phyloP scores from a whole-genome alignment of 768 basidiomycete genomes.

The Kwoniella europaea region DNA sequence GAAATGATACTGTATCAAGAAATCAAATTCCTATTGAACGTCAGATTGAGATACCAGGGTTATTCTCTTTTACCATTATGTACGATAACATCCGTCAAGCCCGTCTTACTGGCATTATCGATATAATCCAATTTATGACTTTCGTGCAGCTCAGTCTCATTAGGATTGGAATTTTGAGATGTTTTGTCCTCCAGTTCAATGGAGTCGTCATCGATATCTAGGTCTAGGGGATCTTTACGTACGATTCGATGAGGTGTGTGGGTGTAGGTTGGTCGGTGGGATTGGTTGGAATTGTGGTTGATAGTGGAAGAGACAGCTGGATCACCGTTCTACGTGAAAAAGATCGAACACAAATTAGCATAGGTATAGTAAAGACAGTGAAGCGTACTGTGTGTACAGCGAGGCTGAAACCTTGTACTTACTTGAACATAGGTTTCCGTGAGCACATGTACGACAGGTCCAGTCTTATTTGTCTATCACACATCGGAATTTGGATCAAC shows the following conservation, averaged over 20 bases:
- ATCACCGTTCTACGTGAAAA: background rate
- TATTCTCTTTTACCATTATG: too few relatives aligned
- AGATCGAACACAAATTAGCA: too few relatives aligned
- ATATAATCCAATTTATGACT: constrained; percentile 11
- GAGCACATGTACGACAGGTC: constrained; percentile 10
- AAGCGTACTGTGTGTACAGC: background rate
- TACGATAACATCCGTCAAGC: background rate
- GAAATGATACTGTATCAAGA: too few relatives aligned
- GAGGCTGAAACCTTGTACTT: background rate
- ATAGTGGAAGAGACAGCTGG: background rate
- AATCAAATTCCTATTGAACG: too few relatives aligned
- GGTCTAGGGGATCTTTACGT: constrained; percentile 12
- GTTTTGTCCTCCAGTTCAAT: constrained; percentile 2
- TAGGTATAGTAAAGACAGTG: too few relatives aligned
- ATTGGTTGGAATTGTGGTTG: background rate
- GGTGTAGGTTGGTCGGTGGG: background rate
- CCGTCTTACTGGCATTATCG: constrained; percentile 11
- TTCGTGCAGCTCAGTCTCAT: background rate
- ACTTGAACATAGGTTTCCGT: constrained; percentile 18
- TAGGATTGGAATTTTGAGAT: background rate
- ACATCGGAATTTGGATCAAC: background rate
- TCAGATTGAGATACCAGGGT: too few relatives aligned
- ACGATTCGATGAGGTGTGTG: constrained; percentile 3
- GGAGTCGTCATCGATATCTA: constrained; percentile 19
- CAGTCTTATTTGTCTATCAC: background rate